Evolutionary conservation across 2,329 filamentous ascomycete genomes (phyloP).

Genomic region (Colletotrichum spinosum): DNA sequence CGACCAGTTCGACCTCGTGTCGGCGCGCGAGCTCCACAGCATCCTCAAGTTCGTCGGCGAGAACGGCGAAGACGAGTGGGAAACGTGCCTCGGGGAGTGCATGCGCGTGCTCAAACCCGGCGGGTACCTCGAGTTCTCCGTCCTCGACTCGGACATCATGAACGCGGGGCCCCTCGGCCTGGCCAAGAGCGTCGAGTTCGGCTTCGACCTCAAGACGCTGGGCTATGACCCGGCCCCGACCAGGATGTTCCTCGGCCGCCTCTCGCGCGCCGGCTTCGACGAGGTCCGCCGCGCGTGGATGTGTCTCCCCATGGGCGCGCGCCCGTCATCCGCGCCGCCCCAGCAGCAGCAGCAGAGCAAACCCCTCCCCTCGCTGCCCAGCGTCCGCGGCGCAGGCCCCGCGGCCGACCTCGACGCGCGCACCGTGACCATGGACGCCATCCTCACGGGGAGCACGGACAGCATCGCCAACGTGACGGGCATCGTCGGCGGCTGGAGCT

Average conservation of each 20-base stretch:
- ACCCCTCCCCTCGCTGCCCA: slow-evolving; percentile 36
- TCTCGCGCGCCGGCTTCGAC: slow-evolving; percentile 82
- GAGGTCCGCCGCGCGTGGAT: slow-evolving; percentile 88
- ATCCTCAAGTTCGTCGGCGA: slow-evolving; percentile 80
- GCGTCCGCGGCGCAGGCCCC: slow-evolving; percentile 46
- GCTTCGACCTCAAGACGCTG: slow-evolving; percentile 86
- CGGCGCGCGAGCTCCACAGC: slow-evolving; percentile 86
- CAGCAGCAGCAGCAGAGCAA: slow-evolving; percentile 39
- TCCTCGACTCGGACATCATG: slow-evolving; percentile 91
- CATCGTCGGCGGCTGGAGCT: slow-evolving; percentile 87
- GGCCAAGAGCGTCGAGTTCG: slow-evolving; percentile 90
- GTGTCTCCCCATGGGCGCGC: slow-evolving; percentile 83
- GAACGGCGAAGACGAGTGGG: slow-evolving; percentile 85
- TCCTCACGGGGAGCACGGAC: slow-evolving; percentile 72
- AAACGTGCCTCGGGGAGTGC: slow-evolving; percentile 85
- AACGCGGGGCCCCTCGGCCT: slow-evolving; percentile 83
- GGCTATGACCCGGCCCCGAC: slow-evolving; percentile 91
- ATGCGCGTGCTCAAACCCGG: slow-evolving; percentile 92
- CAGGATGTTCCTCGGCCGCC: slow-evolving; percentile 80
- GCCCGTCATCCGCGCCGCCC: slow-evolving; percentile 49
- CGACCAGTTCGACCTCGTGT: slow-evolving; percentile 91
- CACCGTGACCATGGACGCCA: slow-evolving; percentile 69
- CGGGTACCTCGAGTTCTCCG: slow-evolving; percentile 89
- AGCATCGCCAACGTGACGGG: slow-evolving; percentile 82
- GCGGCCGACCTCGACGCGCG: slow-evolving; percentile 53